Evolutionary conservation across 306 rosid genomes (phyloP).

Genomic region (Ziziphus jujuba): DNA sequence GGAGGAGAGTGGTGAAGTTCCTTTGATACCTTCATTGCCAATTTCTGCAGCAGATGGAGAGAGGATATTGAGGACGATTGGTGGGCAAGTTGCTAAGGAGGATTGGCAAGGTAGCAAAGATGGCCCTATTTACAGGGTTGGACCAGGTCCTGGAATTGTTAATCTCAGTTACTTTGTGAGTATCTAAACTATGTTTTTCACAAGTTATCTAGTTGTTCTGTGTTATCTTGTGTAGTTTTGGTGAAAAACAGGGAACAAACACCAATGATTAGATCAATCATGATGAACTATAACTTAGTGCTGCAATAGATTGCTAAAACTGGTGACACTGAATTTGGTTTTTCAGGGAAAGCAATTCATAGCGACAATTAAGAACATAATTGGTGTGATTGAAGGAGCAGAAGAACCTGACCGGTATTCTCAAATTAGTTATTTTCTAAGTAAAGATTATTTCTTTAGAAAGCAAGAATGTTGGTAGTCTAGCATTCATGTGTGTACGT

Average conservation of each 20-base stretch:
- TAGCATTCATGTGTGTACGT: background rate
- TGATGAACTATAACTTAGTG: background rate
- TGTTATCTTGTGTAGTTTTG: background rate
- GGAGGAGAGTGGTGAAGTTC: constrained; percentile 47
- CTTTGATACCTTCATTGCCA: constrained; percentile 74
- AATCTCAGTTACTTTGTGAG: constrained; percentile 55
- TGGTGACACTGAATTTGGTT: constrained; percentile 17
- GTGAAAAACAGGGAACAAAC: too few relatives aligned
- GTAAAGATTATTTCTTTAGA: background rate
- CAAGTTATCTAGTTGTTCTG: background rate
- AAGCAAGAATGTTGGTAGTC: background rate
- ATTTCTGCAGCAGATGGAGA: constrained; percentile 62
- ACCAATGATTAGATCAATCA: background rate
- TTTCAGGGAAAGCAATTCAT: constrained; percentile 54
- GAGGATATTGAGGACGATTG: constrained; percentile 46
- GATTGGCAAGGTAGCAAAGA: constrained; percentile 76
- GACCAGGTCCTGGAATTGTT: constrained; percentile 76
- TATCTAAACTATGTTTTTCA: constrained; percentile 7
- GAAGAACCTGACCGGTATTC: constrained; percentile 79
- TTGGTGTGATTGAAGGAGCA: constrained; percentile 68
- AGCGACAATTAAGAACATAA: constrained; percentile 58
- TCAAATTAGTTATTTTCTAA: too few relatives aligned
- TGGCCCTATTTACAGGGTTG: constrained; percentile 51
- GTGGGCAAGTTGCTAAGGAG: constrained; percentile 54
- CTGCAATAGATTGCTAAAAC: background rate